Base-by-base conservation (phyloP, 2,329 filamentous ascomycete species). In the Cladosporium sp. region DNA sequence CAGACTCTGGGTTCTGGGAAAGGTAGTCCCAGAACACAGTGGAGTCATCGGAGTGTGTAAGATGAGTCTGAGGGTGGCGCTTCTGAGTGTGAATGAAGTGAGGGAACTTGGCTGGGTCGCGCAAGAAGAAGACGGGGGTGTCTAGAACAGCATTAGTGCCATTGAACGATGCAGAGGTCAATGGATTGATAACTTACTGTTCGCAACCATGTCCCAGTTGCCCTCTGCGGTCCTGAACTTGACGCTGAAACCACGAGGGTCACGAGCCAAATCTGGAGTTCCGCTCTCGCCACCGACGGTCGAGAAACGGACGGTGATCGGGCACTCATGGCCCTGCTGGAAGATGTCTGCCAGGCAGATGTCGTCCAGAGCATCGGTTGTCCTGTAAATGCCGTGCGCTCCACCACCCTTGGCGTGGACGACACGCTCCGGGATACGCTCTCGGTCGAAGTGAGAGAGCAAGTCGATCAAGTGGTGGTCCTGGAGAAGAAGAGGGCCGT, bases 11-110 rank as follows among this genome's bases (percentile, higher is more conserved):
- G 69, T 85, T 85, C 68, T 85, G 80, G 6, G 79, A 82, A 0
- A 83, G 76, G 67, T 85, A 85, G 69, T 85, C 88, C 88, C 88
- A 91, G 78, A 91, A 91, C 80, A 87, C 86, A 60, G 86, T 89
- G 14, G 82, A 82, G 67, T 87, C 84, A 58, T 86, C 83, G 18
- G 88, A 87, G 76, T 91, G 86, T 57, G 86, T 88, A 5, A 64
- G 54, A 18, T 64, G 54, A n/a, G 62, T 64, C 69, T 87, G 84
- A 0, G 89, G 89, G 72, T 92, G 81, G n/a, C 89, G 83, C 82
- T 91, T 91, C 75, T 91, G 89, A 0, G 89, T 90, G 74, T 91
- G 89, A 62, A 91, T 91, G 72, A 91, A 89, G 72, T 88, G 80
- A 26, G 89, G 89, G 74, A 91, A 91, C 76, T 92, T 91, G 68